phyloP scores from a whole-genome alignment of 73 alveolate species.

The Vitrella brassicaformis region DNA sequence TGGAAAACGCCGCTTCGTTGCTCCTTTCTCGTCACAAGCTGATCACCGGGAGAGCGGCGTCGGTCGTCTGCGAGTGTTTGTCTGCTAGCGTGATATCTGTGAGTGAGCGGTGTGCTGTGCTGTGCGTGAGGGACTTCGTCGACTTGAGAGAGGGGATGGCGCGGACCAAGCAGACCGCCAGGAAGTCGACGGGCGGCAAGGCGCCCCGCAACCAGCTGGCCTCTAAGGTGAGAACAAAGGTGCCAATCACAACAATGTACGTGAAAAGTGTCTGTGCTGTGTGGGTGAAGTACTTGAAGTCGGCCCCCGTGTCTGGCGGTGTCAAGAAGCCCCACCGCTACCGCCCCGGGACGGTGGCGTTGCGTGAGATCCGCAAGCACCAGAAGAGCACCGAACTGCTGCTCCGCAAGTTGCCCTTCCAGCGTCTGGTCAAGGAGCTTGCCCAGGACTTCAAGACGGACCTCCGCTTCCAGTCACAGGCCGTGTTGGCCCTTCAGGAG shows the following conservation, averaged over 20 bases:
- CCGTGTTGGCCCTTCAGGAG: constrained; percentile 50
- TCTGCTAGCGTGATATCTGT: too few species aligned
- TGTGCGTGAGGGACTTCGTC: too few species aligned
- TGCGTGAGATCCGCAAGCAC: constrained; percentile 52
- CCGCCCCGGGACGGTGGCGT: constrained; percentile 46
- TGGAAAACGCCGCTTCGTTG: too few species aligned
- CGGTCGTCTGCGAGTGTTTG: too few species aligned
- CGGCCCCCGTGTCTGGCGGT: constrained; percentile 48
- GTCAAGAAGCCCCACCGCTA: constrained; percentile 47
- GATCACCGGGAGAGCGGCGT: too few species aligned
- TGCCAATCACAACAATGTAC: too few species aligned
- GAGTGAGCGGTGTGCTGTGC: too few species aligned
- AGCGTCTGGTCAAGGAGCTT: constrained; percentile 48
- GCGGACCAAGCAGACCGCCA: constrained; percentile 87
- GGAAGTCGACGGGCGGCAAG: constrained; percentile 80
- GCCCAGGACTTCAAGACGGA: constrained; percentile 44
- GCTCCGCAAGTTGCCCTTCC: constrained; percentile 52
- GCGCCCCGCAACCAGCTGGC: constrained; percentile 80
- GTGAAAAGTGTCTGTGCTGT: too few species aligned
- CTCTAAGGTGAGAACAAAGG: too few species aligned
- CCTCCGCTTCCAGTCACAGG: constrained; percentile 48
- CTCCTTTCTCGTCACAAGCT: too few species aligned
- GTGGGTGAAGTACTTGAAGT: too few species aligned
- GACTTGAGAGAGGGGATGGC: too few species aligned
- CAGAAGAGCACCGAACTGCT: constrained; percentile 58